Percentiles rank a stretch among this genome's conserved stretches.
Evolutionary conservation across 805 yeast genomes (phyloP).

Genomic region (Barnettozyma populi): DNA sequence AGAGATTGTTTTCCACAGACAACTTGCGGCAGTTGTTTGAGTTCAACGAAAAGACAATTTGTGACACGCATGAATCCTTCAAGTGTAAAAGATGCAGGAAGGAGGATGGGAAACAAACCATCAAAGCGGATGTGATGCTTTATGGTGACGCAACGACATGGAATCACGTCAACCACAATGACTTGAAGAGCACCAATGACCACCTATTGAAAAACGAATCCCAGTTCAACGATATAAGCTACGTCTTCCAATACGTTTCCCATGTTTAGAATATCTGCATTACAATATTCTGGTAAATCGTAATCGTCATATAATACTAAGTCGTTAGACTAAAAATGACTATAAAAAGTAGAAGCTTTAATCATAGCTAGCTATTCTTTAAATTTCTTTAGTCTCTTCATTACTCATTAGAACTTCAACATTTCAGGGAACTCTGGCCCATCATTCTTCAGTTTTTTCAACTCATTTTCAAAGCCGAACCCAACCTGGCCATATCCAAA

Average conservation of each 20-base stretch:
- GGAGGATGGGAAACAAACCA: conserved; percentile 48
- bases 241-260: conserved; percentile 90
- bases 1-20: conserved; percentile 82
- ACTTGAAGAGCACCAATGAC: conserved; percentile 66
- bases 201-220: conserved; percentile 69
- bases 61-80: conserved; percentile 92
- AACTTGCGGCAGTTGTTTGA: conserved; percentile 70
- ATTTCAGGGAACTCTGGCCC: conserved; percentile 7
- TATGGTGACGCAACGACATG: conserved; percentile 98
- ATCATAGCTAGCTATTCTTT: no score
- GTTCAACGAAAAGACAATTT: conserved; percentile 57
- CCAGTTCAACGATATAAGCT: conserved; percentile 64
- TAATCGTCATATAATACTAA: background rate
- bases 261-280: conserved; percentile 36
- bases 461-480: conserved; percentile 5
- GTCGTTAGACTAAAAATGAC: background rate
- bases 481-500: background rate
- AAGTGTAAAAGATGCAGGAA: conserved; percentile 74
- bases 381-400: background rate
- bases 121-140: conserved; percentile 77
- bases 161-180: conserved; percentile 78
- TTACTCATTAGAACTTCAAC: conserved; percentile 6
- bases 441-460: conserved; percentile 1
- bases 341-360: background rate
- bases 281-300: background rate